A percentile compares a stretch with the other conserved stretches of the same genome.
These are phyloP conservation scores for Lactarius quietus DNA, from an alignment of 768 basidiomycete genomes.

Conservation along the genomic window DNA sequence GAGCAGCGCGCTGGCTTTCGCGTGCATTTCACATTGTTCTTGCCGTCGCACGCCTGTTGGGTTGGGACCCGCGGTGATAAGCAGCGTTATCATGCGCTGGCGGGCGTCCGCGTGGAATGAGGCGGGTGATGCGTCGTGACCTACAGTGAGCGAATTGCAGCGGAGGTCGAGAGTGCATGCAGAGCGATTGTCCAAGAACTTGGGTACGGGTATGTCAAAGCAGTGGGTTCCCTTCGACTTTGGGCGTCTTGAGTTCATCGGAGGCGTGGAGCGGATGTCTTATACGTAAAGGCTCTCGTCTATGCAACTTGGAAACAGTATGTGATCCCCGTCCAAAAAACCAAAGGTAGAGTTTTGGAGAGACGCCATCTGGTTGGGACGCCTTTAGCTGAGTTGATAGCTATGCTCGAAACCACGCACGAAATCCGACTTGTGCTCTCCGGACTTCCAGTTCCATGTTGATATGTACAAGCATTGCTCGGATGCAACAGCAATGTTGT, in stretches of 20 bases:
- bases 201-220: constrained; percentile 6
- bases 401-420: not conserved
- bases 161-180: not conserved
- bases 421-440: constrained; percentile 11
- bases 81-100: constrained; percentile 3
- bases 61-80: not conserved
- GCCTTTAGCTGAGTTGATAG: not conserved
- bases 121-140: too few species aligned
- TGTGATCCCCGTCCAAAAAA: constrained; percentile 12
- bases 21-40: constrained; percentile 7
- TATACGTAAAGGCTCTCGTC: constrained; percentile 16
- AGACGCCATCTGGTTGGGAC: constrained; percentile 11
- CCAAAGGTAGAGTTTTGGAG: not conserved
- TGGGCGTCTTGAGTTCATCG: not conserved
- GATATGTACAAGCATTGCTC: constrained; percentile 17
- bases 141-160: not conserved
- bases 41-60: not conserved
- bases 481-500: constrained; percentile 5
- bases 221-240: constrained; percentile 16
- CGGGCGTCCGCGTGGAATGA: not conserved
- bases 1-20: constrained; percentile 3
- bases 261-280: constrained; percentile 9
- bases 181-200: not conserved
- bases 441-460: constrained; percentile 15
- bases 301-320: constrained; percentile 9